Evolutionary conservation across 129 eudicot species (phyloP).

Genomic region (Flaveria linearis): DNA sequence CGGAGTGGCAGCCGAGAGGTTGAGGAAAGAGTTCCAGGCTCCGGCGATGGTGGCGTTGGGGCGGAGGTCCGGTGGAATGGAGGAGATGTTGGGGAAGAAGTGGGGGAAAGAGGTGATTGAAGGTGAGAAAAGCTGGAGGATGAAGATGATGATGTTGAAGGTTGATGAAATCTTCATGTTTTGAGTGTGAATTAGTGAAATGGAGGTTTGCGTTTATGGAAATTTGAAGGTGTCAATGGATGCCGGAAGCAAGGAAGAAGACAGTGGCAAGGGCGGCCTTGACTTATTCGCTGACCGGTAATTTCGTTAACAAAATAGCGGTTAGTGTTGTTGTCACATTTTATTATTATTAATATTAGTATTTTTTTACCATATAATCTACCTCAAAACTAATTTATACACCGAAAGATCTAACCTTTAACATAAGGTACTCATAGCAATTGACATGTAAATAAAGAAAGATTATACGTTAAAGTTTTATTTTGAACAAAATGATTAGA

Average conservation of each 20-base stretch:
- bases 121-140: neutral
- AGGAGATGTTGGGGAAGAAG: conserved; percentile 71
- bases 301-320: neutral
- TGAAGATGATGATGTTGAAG: neutral
- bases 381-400: too few species aligned
- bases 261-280: conserved; percentile 17
- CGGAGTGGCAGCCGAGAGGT: conserved; percentile 55
- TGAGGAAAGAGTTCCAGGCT: conserved; percentile 51
- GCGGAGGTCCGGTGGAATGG: conserved; percentile 49
- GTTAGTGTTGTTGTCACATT: neutral
- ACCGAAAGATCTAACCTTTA: too few species aligned
- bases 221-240: neutral
- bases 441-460: too few species aligned
- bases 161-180: conserved; percentile 14
- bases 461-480: too few species aligned
- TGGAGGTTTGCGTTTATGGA: conserved; percentile 10
- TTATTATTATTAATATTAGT: too few species aligned
- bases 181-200: neutral
- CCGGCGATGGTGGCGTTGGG: conserved; percentile 40
- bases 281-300: neutral
- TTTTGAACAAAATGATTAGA: too few species aligned
- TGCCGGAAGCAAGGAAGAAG: neutral
- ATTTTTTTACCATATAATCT: too few species aligned
- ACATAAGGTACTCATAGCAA: too few species aligned
- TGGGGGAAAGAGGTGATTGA: conserved; percentile 49